phyloP scores from a whole-genome alignment of 495 filamentous ascomycete genomes.

The Neurospora sp. region DNA sequence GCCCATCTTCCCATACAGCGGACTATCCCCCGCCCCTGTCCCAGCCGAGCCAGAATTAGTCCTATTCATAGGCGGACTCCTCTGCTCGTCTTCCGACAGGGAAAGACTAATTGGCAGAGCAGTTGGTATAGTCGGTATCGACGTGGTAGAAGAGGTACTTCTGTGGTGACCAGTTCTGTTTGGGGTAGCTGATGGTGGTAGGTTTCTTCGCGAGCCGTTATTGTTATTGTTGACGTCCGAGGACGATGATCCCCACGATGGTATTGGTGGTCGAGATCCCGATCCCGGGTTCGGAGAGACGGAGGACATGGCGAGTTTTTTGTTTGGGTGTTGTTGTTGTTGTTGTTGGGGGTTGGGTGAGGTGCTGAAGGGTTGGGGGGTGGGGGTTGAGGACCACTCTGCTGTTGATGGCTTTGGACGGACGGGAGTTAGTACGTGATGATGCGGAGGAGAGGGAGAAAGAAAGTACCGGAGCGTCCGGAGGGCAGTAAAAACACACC shows the following conservation, averaged over 20 bases:
- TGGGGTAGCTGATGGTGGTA: neutral
- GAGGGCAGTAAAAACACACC: constrained; percentile 7
- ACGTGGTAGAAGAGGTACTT: neutral
- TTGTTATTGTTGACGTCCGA: constrained; percentile 9
- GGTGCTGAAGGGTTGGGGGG: constrained; percentile 8
- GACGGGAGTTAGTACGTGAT: neutral
- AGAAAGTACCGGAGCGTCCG: neutral
- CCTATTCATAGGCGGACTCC: constrained; percentile 32
- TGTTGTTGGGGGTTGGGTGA: constrained; percentile 4
- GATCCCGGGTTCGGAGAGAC: constrained; percentile 8
- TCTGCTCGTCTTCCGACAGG: constrained; percentile 60
- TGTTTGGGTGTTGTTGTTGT: constrained; percentile 15
- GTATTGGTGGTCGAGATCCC: constrained; percentile 14
- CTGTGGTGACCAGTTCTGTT: neutral
- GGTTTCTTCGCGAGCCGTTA: constrained; percentile 1
- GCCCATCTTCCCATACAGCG: constrained; percentile 9
- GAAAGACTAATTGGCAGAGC: constrained; percentile 59
- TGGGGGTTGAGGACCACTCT: neutral
- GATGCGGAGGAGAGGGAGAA: neutral
- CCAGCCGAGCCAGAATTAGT: constrained; percentile 27
- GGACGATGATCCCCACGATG: constrained; percentile 12
- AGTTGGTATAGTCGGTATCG: constrained; percentile 5
- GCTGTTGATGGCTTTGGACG: neutral
- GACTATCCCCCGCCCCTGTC: constrained; percentile 17
- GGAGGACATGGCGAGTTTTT: constrained; percentile 14